Conservation (phyloP, 148 eudicot species). For the Amaranthus palmeri region DNA sequence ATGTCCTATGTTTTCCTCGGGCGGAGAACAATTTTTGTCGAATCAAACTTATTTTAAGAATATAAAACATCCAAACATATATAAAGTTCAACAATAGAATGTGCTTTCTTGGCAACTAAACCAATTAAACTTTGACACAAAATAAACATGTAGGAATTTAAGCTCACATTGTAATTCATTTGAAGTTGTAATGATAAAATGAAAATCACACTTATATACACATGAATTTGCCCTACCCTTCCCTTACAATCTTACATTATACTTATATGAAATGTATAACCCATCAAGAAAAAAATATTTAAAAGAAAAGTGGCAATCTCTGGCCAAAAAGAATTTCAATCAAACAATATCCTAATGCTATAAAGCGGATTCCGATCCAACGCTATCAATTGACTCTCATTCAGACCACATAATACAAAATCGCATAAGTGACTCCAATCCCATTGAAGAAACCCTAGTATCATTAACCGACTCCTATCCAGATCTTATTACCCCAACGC, state of each 20-base stretch:
- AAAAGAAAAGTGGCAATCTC: constrained; percentile 15
- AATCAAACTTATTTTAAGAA: too few relatives aligned
- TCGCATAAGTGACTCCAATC: background rate
- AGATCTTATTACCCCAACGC: too few relatives aligned
- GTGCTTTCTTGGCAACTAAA: background rate
- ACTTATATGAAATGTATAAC: constrained; percentile 9
- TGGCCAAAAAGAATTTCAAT: too few relatives aligned
- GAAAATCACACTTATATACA: constrained; percentile 12
- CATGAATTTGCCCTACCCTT: background rate
- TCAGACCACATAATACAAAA: too few relatives aligned
- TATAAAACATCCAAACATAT: too few relatives aligned
- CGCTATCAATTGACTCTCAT: too few relatives aligned
- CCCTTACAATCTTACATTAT: constrained; percentile 6
- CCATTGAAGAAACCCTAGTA: background rate
- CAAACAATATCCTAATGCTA: too few relatives aligned
- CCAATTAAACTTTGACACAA: background rate
- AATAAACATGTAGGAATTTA: background rate
- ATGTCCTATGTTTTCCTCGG: too few relatives aligned
- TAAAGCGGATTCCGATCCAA: too few relatives aligned
- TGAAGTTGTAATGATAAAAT: background rate
- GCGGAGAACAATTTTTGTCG: too few relatives aligned
- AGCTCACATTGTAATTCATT: background rate
- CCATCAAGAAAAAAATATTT: background rate
- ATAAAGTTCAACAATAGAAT: too few relatives aligned
- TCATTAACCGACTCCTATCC: too few relatives aligned